Evolutionary conservation across 768 basidiomycete species (phyloP), one percentile per base, ranked within the genome.

Genomic region (Pleurotus tuoliensis): DNA sequence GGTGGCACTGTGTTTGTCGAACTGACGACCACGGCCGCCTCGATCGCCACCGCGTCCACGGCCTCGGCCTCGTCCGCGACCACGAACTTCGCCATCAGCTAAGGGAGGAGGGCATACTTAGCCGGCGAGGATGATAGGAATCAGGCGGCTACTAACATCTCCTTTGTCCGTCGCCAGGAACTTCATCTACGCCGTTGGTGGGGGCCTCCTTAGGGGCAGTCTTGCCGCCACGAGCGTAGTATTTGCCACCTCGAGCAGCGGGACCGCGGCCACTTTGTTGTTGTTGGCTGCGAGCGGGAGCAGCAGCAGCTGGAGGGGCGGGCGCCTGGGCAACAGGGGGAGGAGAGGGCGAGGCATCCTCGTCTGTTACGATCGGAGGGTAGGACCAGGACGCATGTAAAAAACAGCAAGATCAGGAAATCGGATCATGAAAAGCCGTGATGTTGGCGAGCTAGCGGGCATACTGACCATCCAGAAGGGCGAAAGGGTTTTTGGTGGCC

Each of bases 401-500:
- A 25, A 57, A 61, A 45, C n/a, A 58, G 24, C 13, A 61, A 57
- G 55, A 47, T 45, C 61, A 53, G 51, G 15, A 53, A 22, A 41
- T 53, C 51, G 24, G 51, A 41, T 53, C 15, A 53, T 25, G 37
- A 12, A 27, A 22, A n/a, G 5, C 49, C 15, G n/a, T n/a, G 49
- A 51, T 38, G 15, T 13, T 53, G 22, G 15, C 30, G 15, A 41
- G 24, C 34, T 16, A 25, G 30, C 27, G 25, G 43, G 7, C 47
- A 48, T 24, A 82, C 77, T 59, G 63, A 91, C 90, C 87, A 70
- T 87, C 85, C 72, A 92, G 79, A 75, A 92, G 66, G 72, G 90
- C 83, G 77, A 92, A 93, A 63, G 87, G 86, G 77, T 92, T 92
- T 83, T 76, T 85, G 69, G 84, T 84, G 77, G 87, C 90, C 83